Evolutionary conservation across 2,329 filamentous ascomycete species (phyloP).

Genomic region (Coleophoma eucalyptorum): DNA sequence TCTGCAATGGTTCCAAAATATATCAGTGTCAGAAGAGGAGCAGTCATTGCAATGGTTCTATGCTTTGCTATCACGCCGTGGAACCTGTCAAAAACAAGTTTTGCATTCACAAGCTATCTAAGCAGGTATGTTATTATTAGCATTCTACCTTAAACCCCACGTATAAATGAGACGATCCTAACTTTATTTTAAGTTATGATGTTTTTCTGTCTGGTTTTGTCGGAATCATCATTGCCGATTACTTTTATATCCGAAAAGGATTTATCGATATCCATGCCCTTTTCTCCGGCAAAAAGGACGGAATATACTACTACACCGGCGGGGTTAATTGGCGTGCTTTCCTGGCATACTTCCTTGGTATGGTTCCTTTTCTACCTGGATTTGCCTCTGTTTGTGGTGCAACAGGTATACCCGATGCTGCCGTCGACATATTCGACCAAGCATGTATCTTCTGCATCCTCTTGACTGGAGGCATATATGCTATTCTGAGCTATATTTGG

Average conservation of each 20-base stretch:
- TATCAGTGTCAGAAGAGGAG: constrained; percentile 41
- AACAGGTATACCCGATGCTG: background rate
- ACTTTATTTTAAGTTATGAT: background rate
- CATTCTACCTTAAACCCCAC: background rate
- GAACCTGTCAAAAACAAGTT: constrained; percentile 8
- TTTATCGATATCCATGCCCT: background rate
- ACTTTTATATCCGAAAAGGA: background rate
- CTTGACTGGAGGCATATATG: background rate
- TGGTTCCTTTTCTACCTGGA: background rate
- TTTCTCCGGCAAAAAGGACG: background rate
- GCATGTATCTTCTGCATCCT: background rate
- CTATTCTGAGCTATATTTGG: background rate
- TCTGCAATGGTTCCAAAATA: constrained; percentile 42
- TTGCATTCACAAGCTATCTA: background rate
- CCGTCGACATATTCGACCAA: background rate
- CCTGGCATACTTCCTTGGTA: background rate
- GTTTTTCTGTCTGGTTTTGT: background rate
- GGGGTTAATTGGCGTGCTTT: background rate
- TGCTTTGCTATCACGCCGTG: constrained; percentile 38
- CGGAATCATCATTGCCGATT: background rate
- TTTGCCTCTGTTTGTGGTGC: constrained; percentile 12
- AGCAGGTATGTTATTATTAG: background rate
- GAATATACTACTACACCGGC: background rate
- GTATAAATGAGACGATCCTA: no score
- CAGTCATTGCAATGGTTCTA: constrained; percentile 33